A percentile compares a stretch with the other conserved stretches of the same genome.
phyloP scores from a whole-genome alignment of 768 basidiomycete genomes.

The Strobilomyces dryophilus region DNA sequence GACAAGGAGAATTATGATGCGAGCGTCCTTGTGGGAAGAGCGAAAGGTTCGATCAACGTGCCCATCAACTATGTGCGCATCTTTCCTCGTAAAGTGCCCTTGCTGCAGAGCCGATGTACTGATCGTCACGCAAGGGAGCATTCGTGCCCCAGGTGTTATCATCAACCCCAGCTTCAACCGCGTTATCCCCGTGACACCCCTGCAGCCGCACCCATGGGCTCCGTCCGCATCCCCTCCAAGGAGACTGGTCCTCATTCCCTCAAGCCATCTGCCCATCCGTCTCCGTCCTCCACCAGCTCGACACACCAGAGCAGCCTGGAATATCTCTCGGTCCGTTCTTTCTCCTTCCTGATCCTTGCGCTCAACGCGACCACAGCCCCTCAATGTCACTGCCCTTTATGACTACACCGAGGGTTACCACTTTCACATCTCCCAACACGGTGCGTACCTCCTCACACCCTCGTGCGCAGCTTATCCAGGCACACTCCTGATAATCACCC shows the following conservation, averaged over 20 bases:
- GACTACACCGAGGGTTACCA: slow-evolving; percentile 98
- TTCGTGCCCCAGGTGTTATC: no score
- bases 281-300: slow-evolving; percentile 41
- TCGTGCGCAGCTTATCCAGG: no score
- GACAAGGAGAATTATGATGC: slow-evolving; percentile 77
- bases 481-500: slow-evolving; percentile 33
- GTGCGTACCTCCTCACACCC: slow-evolving; percentile 50
- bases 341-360: slow-evolving; percentile 29
- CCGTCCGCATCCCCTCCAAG: slow-evolving; percentile 27
- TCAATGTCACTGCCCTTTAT: slow-evolving; percentile 66
- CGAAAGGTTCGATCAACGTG: slow-evolving; percentile 65
- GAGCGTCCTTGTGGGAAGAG: slow-evolving; percentile 68
- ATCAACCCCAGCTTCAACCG: slow-evolving; percentile 28
- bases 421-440: slow-evolving; percentile 76
- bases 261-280: slow-evolving; percentile 33
- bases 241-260: slow-evolving; percentile 26
- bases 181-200: slow-evolving; percentile 49
- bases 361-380: slow-evolving; percentile 60
- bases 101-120: neutral
- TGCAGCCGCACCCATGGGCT: slow-evolving; percentile 35
- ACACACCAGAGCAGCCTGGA: slow-evolving; percentile 37
- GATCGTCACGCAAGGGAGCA: slow-evolving; percentile 47
- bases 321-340: slow-evolving; percentile 25
- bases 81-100: neutral
- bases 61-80: slow-evolving; percentile 80